Conservation (phyloP, 1,139 yeast genomes). For the Ashbya aceris region DNA sequence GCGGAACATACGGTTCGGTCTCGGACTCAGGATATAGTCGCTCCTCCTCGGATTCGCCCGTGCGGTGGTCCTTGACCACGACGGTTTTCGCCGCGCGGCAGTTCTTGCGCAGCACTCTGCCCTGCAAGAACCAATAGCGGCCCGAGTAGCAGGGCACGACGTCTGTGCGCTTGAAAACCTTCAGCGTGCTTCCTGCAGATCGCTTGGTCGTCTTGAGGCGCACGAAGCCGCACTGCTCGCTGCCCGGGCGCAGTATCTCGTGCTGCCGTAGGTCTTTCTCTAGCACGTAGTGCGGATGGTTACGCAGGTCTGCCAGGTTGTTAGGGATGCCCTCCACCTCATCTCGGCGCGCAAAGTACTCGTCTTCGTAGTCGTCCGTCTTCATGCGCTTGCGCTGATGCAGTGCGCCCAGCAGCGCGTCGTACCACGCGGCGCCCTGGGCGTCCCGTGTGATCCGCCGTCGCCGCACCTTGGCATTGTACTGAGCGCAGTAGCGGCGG, state of each 20-base stretch:
- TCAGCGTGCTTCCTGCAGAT: conserved; percentile 26
- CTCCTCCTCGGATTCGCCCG: conserved; percentile 39
- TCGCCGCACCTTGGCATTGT: conserved; percentile 65
- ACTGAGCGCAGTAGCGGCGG: conserved; percentile 62
- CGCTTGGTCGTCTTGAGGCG: conserved; percentile 34
- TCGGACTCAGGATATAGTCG: conserved; percentile 70
- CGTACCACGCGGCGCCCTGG: conserved; percentile 59
- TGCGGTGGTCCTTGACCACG: conserved; percentile 17
- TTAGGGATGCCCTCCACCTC: conserved; percentile 82
- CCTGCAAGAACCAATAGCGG: conserved; percentile 78
- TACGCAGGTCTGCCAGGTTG: conserved; percentile 69
- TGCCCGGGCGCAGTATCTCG: conserved; percentile 56
- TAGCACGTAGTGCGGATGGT: conserved; percentile 80
- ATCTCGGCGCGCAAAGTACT: conserved; percentile 60
- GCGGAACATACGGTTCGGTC: conserved; percentile 62
- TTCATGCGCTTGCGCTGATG: conserved; percentile 33
- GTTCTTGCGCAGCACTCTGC: conserved; percentile 66
- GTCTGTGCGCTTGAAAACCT: conserved; percentile 58
- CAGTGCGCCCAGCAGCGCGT: conserved; percentile 22
- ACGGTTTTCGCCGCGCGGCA: conserved; percentile 51
- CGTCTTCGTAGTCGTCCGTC: conserved; percentile 59
- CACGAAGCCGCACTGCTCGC: conserved; percentile 65
- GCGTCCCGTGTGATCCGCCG: conserved; percentile 58
- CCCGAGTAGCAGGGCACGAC: conserved; percentile 62
- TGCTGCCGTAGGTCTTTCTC: conserved; percentile 64